Evolutionary conservation across 1,139 yeast species (phyloP), one percentile per base, ranked within the genome.

Genomic region (Blastobotrys indianensis): DNA sequence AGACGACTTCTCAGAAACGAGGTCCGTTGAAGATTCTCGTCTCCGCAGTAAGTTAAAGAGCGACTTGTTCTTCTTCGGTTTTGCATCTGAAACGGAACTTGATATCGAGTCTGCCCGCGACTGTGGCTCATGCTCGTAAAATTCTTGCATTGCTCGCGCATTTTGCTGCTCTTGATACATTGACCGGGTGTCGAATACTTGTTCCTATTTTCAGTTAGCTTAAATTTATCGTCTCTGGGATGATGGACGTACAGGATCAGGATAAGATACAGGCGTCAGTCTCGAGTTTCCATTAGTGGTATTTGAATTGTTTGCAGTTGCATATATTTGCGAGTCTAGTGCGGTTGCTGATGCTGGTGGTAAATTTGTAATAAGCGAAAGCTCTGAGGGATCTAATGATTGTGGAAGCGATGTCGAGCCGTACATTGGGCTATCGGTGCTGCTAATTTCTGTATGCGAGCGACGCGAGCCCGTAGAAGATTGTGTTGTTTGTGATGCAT

Each of bases 11-110:
- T 41, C 37, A 9, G 47, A 47, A 10, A 48, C 38, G 28, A 52
- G 43, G 28, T 54, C 62, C 1, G 54, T 49, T n/a, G 52, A 45
- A 7, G 58, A 55, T 20, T 59, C 63, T 5, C 61, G 51, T 11
- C 62, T 50, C 15, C 52, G 50, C 6, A 57, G 54, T 17, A 57
- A 46, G 38, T 57, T 55, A 17, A 59, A 41, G 31, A 59, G 53
- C 2, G 61, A 54, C 38, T 50, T 51, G 29, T 46, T 43, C 44
- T 37, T 49, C 43, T 40, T 47, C 47, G n/a, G 52, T 25, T 39
- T 44, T 41, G 32, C 41, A 32, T 48, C 53, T 2, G 51, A 44
- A 7, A 48, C 33, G 2, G 54, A 46, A 2, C 58, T 53, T 10
- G 58, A 56, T 7, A 55, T 45, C 7, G 58, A 55, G 5, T 51